Base-by-base conservation (phyloP, 2,329 filamentous ascomycete species). In the Aspergillus sp. region DNA sequence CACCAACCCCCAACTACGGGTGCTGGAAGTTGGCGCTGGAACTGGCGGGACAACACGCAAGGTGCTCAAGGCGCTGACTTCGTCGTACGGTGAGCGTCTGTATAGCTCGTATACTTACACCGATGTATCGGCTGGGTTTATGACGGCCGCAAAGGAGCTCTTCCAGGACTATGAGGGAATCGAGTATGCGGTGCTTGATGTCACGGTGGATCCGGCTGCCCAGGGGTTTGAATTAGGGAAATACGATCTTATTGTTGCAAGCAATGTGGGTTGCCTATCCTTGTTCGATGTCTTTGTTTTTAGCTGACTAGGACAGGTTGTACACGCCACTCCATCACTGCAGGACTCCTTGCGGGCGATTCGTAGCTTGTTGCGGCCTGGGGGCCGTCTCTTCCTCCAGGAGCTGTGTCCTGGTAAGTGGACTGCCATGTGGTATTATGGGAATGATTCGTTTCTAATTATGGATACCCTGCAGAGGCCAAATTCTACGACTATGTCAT, bases 351-450 rank as follows among this genome's bases (percentile, higher is more conserved):
- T 55, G 2, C 11, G 12, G 1, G 64, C 71, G 55, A 56, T 72
- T 0, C 62, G 63, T 1, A 60, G 56, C 8, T 58, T 74, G 11
- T 60, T 74, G 3, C 57, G 59, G 20, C 75, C 80, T 0, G 77
- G 76, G 2, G 81, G 81, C 0, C 74, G 77, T 34, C 65, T 84
- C 0, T 38, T 83, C 1, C 48, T 81, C 0, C 56, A 77, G 4
- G 81, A 84, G 56, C 60, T 76, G 2, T 71, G 66, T 36, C 26
- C 26, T 3, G 26, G 45, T 47, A 32, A 32, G 44, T 17, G n/a
- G n/a, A n/a, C 15, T n/a, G 2, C 13, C 11, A 22, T 8, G 22
- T n/a, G n/a, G n/a, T n/a, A n/a, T n/a, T n/a, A n/a, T n/a, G n/a
- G n/a, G n/a, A n/a, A n/a, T n/a, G n/a, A n/a, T n/a, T n/a, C n/a